A percentile compares a stretch with the other conserved stretches of the same genome.
Evolutionary conservation across 306 rosid genomes (phyloP).

Genomic region (Rubus idaeus): DNA sequence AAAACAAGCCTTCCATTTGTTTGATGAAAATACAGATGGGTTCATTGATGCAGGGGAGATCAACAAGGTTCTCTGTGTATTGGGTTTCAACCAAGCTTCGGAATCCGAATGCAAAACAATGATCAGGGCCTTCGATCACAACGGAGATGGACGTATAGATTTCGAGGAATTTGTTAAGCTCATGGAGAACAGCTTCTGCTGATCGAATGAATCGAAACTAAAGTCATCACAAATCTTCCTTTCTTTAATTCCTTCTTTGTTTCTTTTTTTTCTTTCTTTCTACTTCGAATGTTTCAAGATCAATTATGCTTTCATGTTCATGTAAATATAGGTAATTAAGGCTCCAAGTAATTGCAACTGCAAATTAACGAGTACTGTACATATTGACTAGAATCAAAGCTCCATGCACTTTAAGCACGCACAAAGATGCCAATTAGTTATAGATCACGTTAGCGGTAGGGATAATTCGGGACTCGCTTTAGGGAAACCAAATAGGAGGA

Average conservation of each 20-base stretch:
- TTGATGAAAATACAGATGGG: slow-evolving; percentile 52
- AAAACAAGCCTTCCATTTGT: slow-evolving; percentile 45
- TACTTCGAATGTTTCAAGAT: not conserved
- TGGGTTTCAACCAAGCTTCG: slow-evolving; percentile 39
- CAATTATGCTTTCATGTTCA: not conserved
- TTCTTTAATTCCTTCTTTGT: not conserved
- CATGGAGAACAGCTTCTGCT: slow-evolving; percentile 34
- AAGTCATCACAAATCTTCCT: not conserved
- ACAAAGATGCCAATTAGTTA: no score
- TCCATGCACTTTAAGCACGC: not conserved
- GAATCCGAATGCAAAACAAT: slow-evolving; percentile 38
- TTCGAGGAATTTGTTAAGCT: slow-evolving; percentile 45
- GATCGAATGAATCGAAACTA: not conserved
- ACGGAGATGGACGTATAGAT: slow-evolving; percentile 51
- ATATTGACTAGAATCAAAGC: not conserved
- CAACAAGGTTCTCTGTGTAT: slow-evolving; percentile 26
- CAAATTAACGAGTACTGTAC: not conserved
- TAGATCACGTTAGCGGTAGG: no score
- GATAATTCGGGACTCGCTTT: no score
- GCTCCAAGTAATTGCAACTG: not conserved
- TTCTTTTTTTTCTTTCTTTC: not conserved
- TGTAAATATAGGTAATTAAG: not conserved
- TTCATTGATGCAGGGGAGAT: slow-evolving; percentile 52
- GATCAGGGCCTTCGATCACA: slow-evolving; percentile 38
- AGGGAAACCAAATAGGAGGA: not conserved